Conservation (phyloP, 768 basidiomycete genomes). For the Auricularia cornea region DNA sequence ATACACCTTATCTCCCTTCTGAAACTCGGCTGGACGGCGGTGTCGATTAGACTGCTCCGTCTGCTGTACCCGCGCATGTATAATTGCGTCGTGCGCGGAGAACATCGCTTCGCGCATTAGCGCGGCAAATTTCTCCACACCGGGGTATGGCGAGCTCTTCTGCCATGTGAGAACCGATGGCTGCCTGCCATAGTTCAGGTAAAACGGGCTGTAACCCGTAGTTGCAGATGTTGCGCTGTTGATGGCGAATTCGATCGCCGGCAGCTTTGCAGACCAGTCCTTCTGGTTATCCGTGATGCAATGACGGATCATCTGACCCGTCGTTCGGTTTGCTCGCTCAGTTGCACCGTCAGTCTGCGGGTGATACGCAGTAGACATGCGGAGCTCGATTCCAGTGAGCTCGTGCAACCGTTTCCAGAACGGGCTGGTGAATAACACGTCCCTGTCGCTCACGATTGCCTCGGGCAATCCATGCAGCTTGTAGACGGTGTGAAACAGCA, state of each 20-base stretch:
- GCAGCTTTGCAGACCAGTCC: slow-evolving; percentile 22
- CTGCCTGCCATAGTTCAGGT: slow-evolving; percentile 24
- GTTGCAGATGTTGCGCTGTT: slow-evolving; percentile 26
- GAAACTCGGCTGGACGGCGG: slow-evolving; percentile 11
- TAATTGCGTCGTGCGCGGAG: slow-evolving; percentile 6
- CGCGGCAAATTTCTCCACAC: slow-evolving; percentile 4
- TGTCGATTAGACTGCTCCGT: slow-evolving; percentile 1
- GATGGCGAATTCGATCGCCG: slow-evolving; percentile 31
- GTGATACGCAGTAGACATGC: slow-evolving; percentile 29
- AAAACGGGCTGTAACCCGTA: slow-evolving; percentile 31
- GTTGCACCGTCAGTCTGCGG: slow-evolving; percentile 29
- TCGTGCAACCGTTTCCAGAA: slow-evolving; percentile 22
- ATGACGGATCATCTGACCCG: neutral
- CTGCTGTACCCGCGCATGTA: slow-evolving; percentile 1
- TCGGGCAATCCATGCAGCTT: slow-evolving; percentile 27
- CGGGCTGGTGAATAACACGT: slow-evolving; percentile 23
- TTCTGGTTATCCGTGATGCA: slow-evolving; percentile 13
- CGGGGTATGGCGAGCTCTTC: neutral
- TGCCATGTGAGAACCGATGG: slow-evolving; percentile 26
- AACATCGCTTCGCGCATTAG: slow-evolving; percentile 5
- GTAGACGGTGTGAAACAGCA: slow-evolving; percentile 28
- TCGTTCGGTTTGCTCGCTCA: slow-evolving; percentile 13
- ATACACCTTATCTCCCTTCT: slow-evolving; percentile 24
- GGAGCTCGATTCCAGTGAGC: slow-evolving; percentile 20
- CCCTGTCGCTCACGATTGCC: slow-evolving; percentile 24